Evolutionary conservation across 139 green algal genomes (phyloP).

Genomic region (Limnomonas spitsbergensis): DNA sequence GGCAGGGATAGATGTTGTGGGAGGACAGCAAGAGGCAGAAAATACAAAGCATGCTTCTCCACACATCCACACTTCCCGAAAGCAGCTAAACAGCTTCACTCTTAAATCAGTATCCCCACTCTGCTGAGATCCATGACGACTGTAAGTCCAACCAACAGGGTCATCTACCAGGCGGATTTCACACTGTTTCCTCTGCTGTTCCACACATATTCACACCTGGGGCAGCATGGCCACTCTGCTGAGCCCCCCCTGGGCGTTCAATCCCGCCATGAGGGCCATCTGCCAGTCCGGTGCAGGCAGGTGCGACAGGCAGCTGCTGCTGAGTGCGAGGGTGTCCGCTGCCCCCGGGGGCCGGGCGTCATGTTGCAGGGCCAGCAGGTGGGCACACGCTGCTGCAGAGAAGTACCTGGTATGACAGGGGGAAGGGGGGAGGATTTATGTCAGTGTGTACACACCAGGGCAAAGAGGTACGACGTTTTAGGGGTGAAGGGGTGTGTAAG

Average conservation of each 20-base stretch:
- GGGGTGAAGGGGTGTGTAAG: neutral
- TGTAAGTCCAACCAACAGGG: neutral
- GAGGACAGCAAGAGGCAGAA: neutral
- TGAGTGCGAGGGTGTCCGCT: neutral
- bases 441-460: neutral
- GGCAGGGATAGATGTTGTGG: too few species aligned
- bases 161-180: too few species aligned
- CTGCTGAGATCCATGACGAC: neutral
- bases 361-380: neutral
- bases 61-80: neutral
- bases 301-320: conserved; percentile 6
- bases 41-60: neutral
- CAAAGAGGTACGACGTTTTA: neutral
- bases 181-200: too few species aligned
- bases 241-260: conserved; percentile 33
- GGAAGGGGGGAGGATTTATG: neutral
- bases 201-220: conserved; percentile 10
- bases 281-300: conserved; percentile 37
- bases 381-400: neutral
- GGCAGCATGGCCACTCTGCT: conserved; percentile 39
- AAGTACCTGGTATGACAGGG: neutral
- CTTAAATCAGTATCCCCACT: too few species aligned
- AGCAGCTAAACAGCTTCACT: too few species aligned
- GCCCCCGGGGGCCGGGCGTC: neutral
- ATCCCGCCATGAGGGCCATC: conserved; percentile 52